Conservation (phyloP, 495 filamentous ascomycete genomes). For the Hypoxylon rickii region DNA sequence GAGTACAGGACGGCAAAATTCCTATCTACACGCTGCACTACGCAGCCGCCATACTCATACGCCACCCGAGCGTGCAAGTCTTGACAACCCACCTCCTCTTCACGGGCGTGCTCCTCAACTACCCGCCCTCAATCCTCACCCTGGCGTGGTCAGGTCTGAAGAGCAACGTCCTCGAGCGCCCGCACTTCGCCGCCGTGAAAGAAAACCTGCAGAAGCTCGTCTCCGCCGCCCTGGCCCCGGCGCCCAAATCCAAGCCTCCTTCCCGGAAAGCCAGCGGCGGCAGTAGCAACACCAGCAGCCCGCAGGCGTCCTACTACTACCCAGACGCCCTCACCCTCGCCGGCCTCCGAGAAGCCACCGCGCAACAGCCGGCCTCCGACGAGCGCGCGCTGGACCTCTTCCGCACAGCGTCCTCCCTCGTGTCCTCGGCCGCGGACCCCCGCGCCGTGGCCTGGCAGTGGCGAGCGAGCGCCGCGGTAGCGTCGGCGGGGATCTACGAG, state of each 20-base stretch:
- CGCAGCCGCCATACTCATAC: conserved; percentile 1
- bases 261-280: not conserved
- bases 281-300: not conserved
- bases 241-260: not conserved
- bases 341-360: not conserved
- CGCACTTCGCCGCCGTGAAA: conserved; percentile 13
- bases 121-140: conserved; percentile 25
- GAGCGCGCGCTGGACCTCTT: not conserved
- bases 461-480: conserved; percentile 35
- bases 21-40: conserved; percentile 27
- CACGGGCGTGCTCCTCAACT: conserved; percentile 6
- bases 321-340: conserved; percentile 29
- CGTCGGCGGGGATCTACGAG: conserved; percentile 29
- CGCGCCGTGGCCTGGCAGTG: conserved; percentile 35
- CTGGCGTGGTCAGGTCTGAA: conserved; percentile 7
- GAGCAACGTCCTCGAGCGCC: not conserved
- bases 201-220: conserved; percentile 9
- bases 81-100: conserved; percentile 24
- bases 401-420: not conserved
- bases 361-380: conserved; percentile 14
- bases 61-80: not conserved
- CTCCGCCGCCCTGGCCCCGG: not conserved
- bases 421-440: not conserved
- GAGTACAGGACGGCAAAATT: not conserved
- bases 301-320: too few species aligned